A percentile compares a stretch with the other conserved stretches of the same genome.
These are phyloP conservation scores for Cercospora zeina DNA, from an alignment of 2,329 filamentous ascomycete genomes.

Conservation along the genomic window DNA sequence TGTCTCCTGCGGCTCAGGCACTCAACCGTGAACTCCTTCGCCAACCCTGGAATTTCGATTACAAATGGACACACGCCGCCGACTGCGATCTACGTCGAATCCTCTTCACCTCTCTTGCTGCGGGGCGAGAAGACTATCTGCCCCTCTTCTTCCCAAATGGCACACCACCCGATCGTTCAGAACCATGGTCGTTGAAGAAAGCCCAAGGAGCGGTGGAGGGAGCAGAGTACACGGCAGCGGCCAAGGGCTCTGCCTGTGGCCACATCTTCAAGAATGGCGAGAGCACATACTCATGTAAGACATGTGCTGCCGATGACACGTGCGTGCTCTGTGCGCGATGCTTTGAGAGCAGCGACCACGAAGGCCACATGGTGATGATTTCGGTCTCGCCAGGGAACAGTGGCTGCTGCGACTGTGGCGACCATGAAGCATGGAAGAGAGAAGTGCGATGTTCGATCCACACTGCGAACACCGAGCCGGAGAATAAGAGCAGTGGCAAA, in stretches of 20 bases:
- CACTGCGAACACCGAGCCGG: slow-evolving; percentile 49
- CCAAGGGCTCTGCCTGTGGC: slow-evolving; percentile 88
- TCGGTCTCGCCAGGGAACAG: slow-evolving; percentile 85
- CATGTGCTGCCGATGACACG: slow-evolving; percentile 90
- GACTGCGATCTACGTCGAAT: slow-evolving; percentile 70
- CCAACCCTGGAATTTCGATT: slow-evolving; percentile 70
- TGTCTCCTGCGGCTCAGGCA: slow-evolving; percentile 65
- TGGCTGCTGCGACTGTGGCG: slow-evolving; percentile 96
- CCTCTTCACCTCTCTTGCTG: slow-evolving; percentile 85
- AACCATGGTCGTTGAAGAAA: slow-evolving; percentile 71
- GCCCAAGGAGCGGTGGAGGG: slow-evolving; percentile 92
- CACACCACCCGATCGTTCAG: slow-evolving; percentile 30
- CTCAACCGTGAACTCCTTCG: slow-evolving; percentile 80
- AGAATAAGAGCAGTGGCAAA: slow-evolving; percentile 57
- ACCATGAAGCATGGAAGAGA: slow-evolving; percentile 87
- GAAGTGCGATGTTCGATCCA: slow-evolving; percentile 94
- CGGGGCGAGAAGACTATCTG: slow-evolving; percentile 71
- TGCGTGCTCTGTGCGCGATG: slow-evolving; percentile 92
- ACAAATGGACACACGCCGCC: slow-evolving; percentile 73
- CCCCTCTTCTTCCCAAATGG: slow-evolving; percentile 79
- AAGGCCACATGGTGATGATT: slow-evolving; percentile 87
- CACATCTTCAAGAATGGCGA: slow-evolving; percentile 97
- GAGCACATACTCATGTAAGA: slow-evolving; percentile 90
- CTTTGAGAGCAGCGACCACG: slow-evolving; percentile 93
- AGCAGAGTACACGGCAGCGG: slow-evolving; percentile 89